Evolutionary conservation across 495 filamentous ascomycete species (phyloP).

Genomic region (Aspergillus kassunensis): DNA sequence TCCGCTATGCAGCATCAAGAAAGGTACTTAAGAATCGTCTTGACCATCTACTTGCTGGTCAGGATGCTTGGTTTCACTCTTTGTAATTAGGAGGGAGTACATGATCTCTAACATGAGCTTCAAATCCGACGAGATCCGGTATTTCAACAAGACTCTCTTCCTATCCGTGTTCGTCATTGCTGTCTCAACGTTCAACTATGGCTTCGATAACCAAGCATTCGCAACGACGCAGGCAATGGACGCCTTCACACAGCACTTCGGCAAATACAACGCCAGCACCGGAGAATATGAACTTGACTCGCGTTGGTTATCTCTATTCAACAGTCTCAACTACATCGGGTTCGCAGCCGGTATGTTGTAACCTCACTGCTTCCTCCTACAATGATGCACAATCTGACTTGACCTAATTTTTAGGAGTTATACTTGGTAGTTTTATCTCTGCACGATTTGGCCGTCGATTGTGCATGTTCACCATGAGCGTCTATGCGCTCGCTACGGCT

Average conservation of each 20-base stretch:
- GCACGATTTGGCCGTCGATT: background rate
- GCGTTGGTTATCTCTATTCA: slow-evolving; percentile 28
- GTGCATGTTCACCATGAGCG: slow-evolving; percentile 8
- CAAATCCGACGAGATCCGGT: background rate
- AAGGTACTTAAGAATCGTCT: background rate
- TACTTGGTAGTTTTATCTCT: slow-evolving; percentile 6
- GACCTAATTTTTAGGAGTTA: background rate
- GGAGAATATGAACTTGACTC: slow-evolving; percentile 19
- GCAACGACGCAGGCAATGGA: slow-evolving; percentile 32
- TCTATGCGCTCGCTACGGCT: slow-evolving; percentile 5
- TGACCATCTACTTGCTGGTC: no score
- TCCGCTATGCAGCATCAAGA: background rate
- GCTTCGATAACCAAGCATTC: slow-evolving; percentile 33
- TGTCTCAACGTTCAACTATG: slow-evolving; percentile 32
- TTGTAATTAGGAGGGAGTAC: background rate
- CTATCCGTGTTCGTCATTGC: background rate
- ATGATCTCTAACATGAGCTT: background rate
- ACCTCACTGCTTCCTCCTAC: background rate
- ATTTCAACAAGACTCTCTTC: background rate
- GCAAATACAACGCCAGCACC: slow-evolving; percentile 21
- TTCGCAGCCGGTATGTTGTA: background rate
- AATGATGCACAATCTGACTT: no score
- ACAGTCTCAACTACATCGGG: slow-evolving; percentile 33
- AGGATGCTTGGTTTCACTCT: no score
- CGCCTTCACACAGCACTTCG: slow-evolving; percentile 28